Evolutionary conservation across 2,329 filamentous ascomycete species (phyloP).

Genomic region (Tolypocladium capitatum): DNA sequence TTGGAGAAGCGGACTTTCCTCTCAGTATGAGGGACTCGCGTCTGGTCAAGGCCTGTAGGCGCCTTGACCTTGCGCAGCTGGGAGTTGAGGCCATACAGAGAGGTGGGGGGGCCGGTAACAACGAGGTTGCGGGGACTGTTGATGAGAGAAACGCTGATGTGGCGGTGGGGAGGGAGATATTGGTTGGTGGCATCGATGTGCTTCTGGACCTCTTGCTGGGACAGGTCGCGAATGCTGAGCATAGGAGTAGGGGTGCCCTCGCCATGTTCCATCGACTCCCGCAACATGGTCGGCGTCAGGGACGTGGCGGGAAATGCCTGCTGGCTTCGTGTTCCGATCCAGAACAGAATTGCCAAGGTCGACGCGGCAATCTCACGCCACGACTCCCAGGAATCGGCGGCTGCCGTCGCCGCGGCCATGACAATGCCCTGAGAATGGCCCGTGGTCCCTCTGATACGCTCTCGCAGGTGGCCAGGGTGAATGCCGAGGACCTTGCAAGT

Average conservation of each 20-base stretch:
- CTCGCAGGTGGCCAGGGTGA: conserved; percentile 76
- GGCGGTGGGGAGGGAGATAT: conserved; percentile 81
- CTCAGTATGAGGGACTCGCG: conserved; percentile 83
- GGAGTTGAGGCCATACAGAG: conserved; percentile 88
- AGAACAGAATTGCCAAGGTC: conserved; percentile 88
- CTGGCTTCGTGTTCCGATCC: conserved; percentile 94
- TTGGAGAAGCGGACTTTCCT: conserved; percentile 95
- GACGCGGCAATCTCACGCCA: conserved; percentile 69
- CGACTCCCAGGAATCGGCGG: conserved; percentile 84
- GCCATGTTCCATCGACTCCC: conserved; percentile 86
- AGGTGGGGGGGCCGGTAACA: conserved; percentile 89
- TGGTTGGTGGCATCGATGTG: conserved; percentile 96
- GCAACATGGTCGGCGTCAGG: conserved; percentile 75
- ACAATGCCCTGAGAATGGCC: conserved; percentile 96
- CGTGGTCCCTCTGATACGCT: conserved; percentile 74
- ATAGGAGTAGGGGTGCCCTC: conserved; percentile 95
- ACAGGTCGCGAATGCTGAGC: conserved; percentile 91
- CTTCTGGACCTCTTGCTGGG: conserved; percentile 78
- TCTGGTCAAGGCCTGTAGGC: conserved; percentile 93
- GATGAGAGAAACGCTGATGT: conserved; percentile 88
- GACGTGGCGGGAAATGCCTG: conserved; percentile 95
- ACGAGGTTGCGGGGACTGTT: conserved; percentile 97
- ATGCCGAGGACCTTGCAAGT: conserved; percentile 85
- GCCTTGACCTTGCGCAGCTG: conserved; percentile 95
- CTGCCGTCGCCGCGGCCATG: conserved; percentile 80